Conservation (phyloP, 2,329 filamentous ascomycete species). For the Didymella sp. region DNA sequence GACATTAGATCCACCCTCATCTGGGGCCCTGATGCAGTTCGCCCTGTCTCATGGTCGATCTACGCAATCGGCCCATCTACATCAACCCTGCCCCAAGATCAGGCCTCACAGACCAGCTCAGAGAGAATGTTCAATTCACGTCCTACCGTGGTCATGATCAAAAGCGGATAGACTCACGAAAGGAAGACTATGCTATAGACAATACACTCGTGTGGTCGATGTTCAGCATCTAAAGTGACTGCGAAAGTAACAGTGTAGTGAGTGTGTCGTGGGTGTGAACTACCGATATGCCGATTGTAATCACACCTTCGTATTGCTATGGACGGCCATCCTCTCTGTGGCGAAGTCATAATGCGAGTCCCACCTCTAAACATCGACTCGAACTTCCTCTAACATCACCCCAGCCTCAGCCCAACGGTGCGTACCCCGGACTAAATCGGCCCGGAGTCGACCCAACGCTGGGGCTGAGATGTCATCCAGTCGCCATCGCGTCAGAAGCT, state of each 20-base stretch:
- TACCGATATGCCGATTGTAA: background rate
- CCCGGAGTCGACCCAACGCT: constrained; percentile 16
- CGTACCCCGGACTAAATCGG: constrained; percentile 30
- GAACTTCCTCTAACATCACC: background rate
- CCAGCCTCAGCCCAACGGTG: background rate
- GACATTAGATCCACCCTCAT: background rate
- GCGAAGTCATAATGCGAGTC: background rate
- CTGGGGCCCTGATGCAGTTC: constrained; percentile 5
- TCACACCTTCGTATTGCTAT: background rate
- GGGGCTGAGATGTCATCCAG: constrained; percentile 15
- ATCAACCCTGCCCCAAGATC: background rate
- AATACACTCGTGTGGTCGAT: background rate
- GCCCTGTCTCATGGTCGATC: constrained; percentile 5
- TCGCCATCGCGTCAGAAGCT: constrained; percentile 5
- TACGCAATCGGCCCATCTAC: constrained; percentile 9
- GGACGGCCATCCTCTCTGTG: background rate
- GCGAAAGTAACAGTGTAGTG: background rate
- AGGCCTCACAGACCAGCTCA: background rate
- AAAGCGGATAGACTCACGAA: background rate
- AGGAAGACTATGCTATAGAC: background rate
- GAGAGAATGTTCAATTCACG: background rate
- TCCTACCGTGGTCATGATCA: background rate
- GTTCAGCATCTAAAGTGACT: background rate
- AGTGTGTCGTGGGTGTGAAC: background rate
- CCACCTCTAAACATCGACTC: background rate